A percentile compares a stretch with the other conserved stretches of the same genome.
Conservation (phyloP, 2,329 filamentous ascomycete species). For the Phyllosticta capitalensis region DNA sequence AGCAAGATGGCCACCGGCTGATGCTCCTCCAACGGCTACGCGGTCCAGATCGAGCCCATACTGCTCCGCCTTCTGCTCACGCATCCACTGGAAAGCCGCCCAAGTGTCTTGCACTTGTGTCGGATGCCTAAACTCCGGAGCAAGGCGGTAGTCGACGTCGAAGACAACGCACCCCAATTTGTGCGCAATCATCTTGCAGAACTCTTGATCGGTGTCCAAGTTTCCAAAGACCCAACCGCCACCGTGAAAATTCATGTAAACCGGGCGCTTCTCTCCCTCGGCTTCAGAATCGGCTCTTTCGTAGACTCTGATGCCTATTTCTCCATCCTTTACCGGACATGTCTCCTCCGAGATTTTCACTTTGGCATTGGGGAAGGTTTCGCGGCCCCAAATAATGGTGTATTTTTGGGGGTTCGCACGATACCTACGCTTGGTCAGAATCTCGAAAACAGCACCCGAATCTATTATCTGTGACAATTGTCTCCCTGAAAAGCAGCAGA, state of each 20-base stretch:
- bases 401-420: slow-evolving; percentile 7
- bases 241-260: slow-evolving; percentile 25
- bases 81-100: slow-evolving; percentile 22
- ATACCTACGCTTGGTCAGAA: background rate
- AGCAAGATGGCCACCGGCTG: slow-evolving; percentile 32
- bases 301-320: slow-evolving; percentile 7
- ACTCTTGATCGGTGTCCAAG: slow-evolving; percentile 28
- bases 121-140: slow-evolving; percentile 25
- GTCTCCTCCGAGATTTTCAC: slow-evolving; percentile 5
- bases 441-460: too few relatives aligned
- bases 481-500: too few relatives aligned
- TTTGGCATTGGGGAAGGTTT: slow-evolving; percentile 1
- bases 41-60: slow-evolving; percentile 1
- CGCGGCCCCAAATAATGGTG: slow-evolving; percentile 6
- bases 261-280: background rate
- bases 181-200: slow-evolving; percentile 20
- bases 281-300: background rate
- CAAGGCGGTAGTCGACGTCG: slow-evolving; percentile 27
- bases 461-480: too few relatives aligned
- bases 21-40: slow-evolving; percentile 28
- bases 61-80: slow-evolving; percentile 4
- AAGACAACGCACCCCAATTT: slow-evolving; percentile 16
- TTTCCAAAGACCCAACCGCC: slow-evolving; percentile 30
- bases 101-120: slow-evolving; percentile 27
- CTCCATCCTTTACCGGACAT: slow-evolving; percentile 5